Base-by-base conservation (phyloP, 139 green algal species). In the Tetraselmis striata region DNA sequence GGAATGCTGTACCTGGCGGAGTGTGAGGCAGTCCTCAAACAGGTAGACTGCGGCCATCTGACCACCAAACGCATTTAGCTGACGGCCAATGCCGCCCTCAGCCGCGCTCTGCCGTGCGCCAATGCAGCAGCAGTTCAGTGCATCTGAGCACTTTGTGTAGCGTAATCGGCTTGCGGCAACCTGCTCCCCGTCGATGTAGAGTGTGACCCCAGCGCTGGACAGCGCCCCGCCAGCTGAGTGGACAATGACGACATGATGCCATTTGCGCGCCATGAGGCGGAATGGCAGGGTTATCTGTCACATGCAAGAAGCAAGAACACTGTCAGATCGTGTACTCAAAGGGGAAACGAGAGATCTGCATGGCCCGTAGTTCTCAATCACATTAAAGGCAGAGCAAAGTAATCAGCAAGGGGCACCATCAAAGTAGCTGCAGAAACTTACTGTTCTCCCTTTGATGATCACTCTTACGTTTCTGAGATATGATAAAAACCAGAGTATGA, bases 21-120 rank as follows among this genome's bases (percentile, higher is more conserved):
- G 74, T 26, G 79, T 76, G 1, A 87, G 84, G 18, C 79, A 45
- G n/a, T 85, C 85, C 0, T 89, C 85, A 59, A 91, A 91, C 25
- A 91, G 78, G 58, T 89, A 84, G 24, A 87, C 81, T n/a, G 83
- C 85, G 31, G 77, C 85, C 76, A 88, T 85, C 78, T 89, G 87
- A 27, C 85, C 87, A 2, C 32, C 58, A 59, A 91, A 85, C n/a
- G 84, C 83, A 22, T n/a, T 59, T 31, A 91, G 59, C 23, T 80
- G 79, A 23, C 5, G 30, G 0, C 58, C 81, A 1, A 83, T 31
- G 18, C 84, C 84, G 1, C 26, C 79, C 75, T 88, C 84, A 1
- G 30, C 32, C 11, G 30, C 76, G 27, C 78, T 67, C 32, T 83
- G 81, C 45, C 32, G 31, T 45, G 77, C 84, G 24, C 59, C 87